Base-by-base conservation (phyloP, 2,329 filamentous ascomycete genomes). In the Botrytis elliptica region DNA sequence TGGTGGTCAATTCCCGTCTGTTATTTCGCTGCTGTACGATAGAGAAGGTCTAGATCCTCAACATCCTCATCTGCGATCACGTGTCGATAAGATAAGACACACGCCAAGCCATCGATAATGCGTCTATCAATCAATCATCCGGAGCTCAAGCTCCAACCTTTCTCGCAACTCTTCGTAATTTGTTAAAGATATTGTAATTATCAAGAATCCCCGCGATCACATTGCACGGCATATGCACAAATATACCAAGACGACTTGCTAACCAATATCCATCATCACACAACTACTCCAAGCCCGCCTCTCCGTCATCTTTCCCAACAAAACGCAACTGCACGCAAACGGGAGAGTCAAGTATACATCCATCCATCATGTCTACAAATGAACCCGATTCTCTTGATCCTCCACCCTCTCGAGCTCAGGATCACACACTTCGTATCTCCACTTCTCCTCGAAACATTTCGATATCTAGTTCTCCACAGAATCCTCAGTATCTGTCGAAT, bases 231-330 rank as follows among this genome's bases (percentile, higher is more conserved):
- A 57, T 69, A 69, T 69, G 66, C 66, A 59, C 10, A 69, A 6
- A n/a, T 57, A 29, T 25, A 33, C n/a, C 66, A 69, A 69, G n/a
- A 59, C n/a, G 25, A 25, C 16, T 33, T 69, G 38, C n/a, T 57
- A 57, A 4, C n/a, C 52, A 57, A 29, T 42, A 57, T 57, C 9
- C 49, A 42, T 33, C 38, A 57, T n/a, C 12, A 42, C 29, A 59
- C 38, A 42, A n/a, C 38, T 33, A 69, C 25, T 20, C 4, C 38
- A 57, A 38, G 36, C n/a, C 66, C 49, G 36, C 36, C 38, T 69
- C 66, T n/a, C n/a, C 49, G 36, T 69, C 49, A 59, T 59, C n/a
- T 22, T 25, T 69, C 66, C n/a, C 66, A 69, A 69, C 66, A 69
- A 57, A 44, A 57, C 64, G 25, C 16, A 33, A 57, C n/a, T 25